Conservation (phyloP, 1,139 yeast genomes). For the Entelexis paramagnoliae region DNA sequence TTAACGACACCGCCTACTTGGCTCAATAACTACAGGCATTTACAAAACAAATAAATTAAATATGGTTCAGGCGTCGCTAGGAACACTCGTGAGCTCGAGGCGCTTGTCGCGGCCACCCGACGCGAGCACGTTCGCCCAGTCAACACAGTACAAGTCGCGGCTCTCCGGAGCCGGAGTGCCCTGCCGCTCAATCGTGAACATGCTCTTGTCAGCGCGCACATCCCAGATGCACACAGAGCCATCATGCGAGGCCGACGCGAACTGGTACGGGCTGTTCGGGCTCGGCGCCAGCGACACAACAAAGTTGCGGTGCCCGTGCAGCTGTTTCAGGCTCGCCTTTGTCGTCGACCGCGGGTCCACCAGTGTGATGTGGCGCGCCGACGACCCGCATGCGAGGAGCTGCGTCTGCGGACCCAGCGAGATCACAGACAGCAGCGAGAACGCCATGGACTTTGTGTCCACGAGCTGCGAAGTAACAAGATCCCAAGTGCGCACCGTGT, state of each 20-base stretch:
- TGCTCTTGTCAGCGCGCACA: slow-evolving; percentile 72
- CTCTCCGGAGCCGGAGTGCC: slow-evolving; percentile 36
- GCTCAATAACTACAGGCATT: too few species aligned
- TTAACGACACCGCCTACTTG: too few species aligned
- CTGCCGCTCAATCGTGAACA: slow-evolving; percentile 67
- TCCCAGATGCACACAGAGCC: slow-evolving; percentile 97
- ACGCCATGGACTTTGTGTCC: slow-evolving; percentile 84
- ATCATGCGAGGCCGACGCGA: slow-evolving; percentile 87
- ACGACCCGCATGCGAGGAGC: slow-evolving; percentile 81
- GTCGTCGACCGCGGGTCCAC: slow-evolving; percentile 68
- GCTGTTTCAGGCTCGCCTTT: slow-evolving; percentile 51
- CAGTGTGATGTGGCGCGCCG: slow-evolving; percentile 87
- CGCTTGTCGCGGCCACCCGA: slow-evolving; percentile 94
- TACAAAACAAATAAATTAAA: neutral
- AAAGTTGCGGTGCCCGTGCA: slow-evolving; percentile 84
- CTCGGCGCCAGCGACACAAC: slow-evolving; percentile 68
- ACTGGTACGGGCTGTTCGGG: slow-evolving; percentile 51
- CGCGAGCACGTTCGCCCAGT: slow-evolving; percentile 74
- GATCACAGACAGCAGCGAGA: slow-evolving; percentile 64
- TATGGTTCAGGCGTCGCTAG: neutral
- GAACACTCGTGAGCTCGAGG: slow-evolving; percentile 58
- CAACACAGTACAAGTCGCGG: slow-evolving; percentile 72
- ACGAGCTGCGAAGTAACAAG: slow-evolving; percentile 70
- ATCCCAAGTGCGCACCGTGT: slow-evolving; percentile 93
- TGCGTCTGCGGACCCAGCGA: slow-evolving; percentile 51